Base-by-base conservation (phyloP, 176 grass and related monocot genomes). In the Oropetium thomaeum region DNA sequence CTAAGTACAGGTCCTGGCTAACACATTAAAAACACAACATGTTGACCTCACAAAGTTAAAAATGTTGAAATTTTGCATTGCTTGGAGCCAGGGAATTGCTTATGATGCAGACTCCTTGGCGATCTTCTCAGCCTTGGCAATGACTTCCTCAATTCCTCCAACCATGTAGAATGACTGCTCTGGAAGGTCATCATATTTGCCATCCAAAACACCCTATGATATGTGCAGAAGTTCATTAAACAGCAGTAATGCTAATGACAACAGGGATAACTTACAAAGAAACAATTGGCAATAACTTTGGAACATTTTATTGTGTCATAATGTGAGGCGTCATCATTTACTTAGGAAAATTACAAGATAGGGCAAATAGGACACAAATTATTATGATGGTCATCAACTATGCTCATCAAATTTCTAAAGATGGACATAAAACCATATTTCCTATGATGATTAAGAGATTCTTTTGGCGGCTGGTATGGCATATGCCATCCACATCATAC, bases 121-220 rank as follows among this genome's bases (percentile, higher is more conserved):
- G 66, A 97, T 97, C 84, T 97, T 97, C 79, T 97, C 93, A 4
- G 87, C 90, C 79, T 97, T 97, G 52, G 93, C 89, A 76, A 92
- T 90, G 30, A 97, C 93, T 78, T 97, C 93, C 44, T 97, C 90
- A 10, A 93, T 93, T 69, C 93, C 93, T 93, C 89, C 90, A 82
- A 97, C 90, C 93, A 92, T 97, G 58, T 97, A 97, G 83, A 93
- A 93, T 73, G 93, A 92, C 58, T 97, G 93, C 79, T 97, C 93
- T 1, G 87, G 44, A 74, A 97, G 90, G 48, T 97, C 93, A 35
- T 90, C 90, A 58, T 97, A 92, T 51, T 97, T 97, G 15, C 93
- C 90, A 81, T 97, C 90, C 87, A 92, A 86, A 62, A 92, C 93
- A 81, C 90, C 90, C 93, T 93, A 68, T 62, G 40, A 65, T 25